phyloP scores from a whole-genome alignment of 2,329 filamentous ascomycete genomes.

The Pyricularia sp. region DNA sequence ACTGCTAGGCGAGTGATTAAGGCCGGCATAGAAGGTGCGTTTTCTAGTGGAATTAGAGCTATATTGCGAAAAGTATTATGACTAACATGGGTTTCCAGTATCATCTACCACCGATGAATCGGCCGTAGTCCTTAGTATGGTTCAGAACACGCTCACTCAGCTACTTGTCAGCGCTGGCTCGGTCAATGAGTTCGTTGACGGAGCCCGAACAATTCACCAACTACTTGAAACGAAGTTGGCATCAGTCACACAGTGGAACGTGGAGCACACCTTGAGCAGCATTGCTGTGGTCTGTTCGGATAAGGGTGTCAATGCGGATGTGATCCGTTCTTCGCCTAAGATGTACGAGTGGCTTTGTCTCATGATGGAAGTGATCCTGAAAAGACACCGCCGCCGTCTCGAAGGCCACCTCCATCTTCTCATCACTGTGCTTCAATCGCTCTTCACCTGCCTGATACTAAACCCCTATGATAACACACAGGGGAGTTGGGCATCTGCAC shows the following conservation, averaged over 20 bases:
- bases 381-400: slow-evolving; percentile 50
- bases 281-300: slow-evolving; percentile 26
- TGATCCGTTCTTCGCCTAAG: slow-evolving; percentile 17
- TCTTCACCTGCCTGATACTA: slow-evolving; percentile 43
- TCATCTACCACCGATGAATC: neutral
- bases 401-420: slow-evolving; percentile 54
- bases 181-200: slow-evolving; percentile 23
- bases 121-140: slow-evolving; percentile 26
- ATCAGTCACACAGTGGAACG: slow-evolving; percentile 48
- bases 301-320: slow-evolving; percentile 7
- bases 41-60: neutral
- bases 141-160: slow-evolving; percentile 30
- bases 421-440: slow-evolving; percentile 40
- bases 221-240: slow-evolving; percentile 41
- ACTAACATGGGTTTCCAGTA: neutral
- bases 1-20: slow-evolving; percentile 1
- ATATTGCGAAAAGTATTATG: neutral
- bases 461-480: slow-evolving; percentile 19
- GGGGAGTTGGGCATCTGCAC: slow-evolving; percentile 13
- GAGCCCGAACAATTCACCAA: slow-evolving; percentile 30
- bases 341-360: slow-evolving; percentile 39
- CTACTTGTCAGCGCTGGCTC: slow-evolving; percentile 20
- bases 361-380: slow-evolving; percentile 45
- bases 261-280: slow-evolving; percentile 41
- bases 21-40: neutral